phyloP scores from a whole-genome alignment of 2,329 filamentous ascomycete genomes.

The Sphaerostilbella broomeana region DNA sequence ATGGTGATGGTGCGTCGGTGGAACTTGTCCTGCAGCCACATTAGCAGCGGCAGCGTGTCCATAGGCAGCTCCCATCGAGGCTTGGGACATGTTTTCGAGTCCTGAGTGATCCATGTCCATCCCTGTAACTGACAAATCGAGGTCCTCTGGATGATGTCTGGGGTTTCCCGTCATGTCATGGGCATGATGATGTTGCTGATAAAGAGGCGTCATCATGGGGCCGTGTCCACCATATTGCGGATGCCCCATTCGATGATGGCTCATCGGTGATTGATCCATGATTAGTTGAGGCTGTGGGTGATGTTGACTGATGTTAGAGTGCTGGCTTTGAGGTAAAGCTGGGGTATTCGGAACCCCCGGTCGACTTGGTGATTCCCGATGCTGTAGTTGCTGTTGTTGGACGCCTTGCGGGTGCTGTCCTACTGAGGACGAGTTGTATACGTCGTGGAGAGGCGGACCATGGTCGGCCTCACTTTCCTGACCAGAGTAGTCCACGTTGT shows the following conservation, averaged over 20 bases:
- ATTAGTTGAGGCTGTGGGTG: constrained; percentile 42
- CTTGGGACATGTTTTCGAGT: constrained; percentile 49
- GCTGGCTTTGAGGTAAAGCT: constrained; percentile 20
- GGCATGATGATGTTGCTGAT: background rate
- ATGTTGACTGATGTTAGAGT: constrained; percentile 36
- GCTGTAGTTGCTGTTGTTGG: constrained; percentile 32
- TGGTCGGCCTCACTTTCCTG: constrained; percentile 61
- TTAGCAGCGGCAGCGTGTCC: constrained; percentile 36
- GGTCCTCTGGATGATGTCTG: background rate
- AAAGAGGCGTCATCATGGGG: constrained; percentile 1
- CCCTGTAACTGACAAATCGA: background rate
- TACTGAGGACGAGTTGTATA: constrained; percentile 47
- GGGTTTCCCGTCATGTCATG: background rate
- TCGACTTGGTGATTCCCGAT: constrained; percentile 44
- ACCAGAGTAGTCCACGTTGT: constrained; percentile 68
- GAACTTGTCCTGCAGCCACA: constrained; percentile 29
- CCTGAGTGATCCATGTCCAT: constrained; percentile 48
- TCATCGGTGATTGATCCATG: constrained; percentile 25
- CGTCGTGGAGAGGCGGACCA: constrained; percentile 56
- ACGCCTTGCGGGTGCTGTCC: constrained; percentile 21
- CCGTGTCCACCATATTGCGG: background rate
- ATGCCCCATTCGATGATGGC: constrained; percentile 1
- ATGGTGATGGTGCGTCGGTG: constrained; percentile 71
- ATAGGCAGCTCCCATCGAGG: constrained; percentile 46
- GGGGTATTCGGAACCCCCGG: constrained; percentile 25